phyloP scores from a whole-genome alignment of 2,329 filamentous ascomycete genomes.

The Pseudopithomyces chartarum region DNA sequence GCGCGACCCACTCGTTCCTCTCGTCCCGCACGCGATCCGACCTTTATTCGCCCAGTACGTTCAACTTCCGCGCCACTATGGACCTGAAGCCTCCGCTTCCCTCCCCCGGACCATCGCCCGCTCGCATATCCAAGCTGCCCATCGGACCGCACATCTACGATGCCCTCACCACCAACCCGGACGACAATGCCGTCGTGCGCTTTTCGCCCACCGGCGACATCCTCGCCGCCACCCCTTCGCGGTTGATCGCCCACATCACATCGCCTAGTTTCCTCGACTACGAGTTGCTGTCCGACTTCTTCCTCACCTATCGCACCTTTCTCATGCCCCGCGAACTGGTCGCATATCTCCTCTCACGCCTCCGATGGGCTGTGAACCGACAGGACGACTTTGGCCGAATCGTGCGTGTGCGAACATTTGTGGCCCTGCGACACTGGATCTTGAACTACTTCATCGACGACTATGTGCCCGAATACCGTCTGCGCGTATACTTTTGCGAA shows the following conservation, averaged over 20 bases:
- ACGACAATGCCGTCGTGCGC: conserved; percentile 80
- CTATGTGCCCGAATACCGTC: conserved; percentile 75
- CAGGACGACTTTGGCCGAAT: conserved; percentile 86
- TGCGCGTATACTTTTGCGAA: conserved; percentile 79
- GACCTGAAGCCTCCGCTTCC: conserved; percentile 39
- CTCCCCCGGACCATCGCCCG: conserved; percentile 38
- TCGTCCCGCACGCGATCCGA: conserved; percentile 44
- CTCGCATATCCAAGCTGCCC: conserved; percentile 42
- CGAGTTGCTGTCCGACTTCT: conserved; percentile 95
- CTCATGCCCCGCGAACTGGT: conserved; percentile 77
- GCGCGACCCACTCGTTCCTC: conserved; percentile 42
- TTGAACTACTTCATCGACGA: conserved; percentile 97
- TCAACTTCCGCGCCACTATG: conserved; percentile 42
- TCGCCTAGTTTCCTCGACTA: conserved; percentile 96
- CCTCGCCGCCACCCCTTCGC: conserved; percentile 84
- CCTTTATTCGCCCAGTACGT: conserved; percentile 40
- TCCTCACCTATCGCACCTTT: conserved; percentile 91
- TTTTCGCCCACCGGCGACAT: conserved; percentile 79
- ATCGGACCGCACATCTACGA: conserved; percentile 77
- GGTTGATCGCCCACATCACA: conserved; percentile 94
- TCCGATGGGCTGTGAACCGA: conserved; percentile 84
- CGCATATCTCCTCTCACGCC: conserved; percentile 79
- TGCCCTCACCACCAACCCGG: conserved; percentile 76
- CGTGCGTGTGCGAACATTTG: conserved; percentile 94
- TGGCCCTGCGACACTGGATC: conserved; percentile 95